Percentiles rank a stretch among this genome's conserved stretches.
Conservation (phyloP, 2,329 filamentous ascomycete species). For the Fusarium sp. region DNA sequence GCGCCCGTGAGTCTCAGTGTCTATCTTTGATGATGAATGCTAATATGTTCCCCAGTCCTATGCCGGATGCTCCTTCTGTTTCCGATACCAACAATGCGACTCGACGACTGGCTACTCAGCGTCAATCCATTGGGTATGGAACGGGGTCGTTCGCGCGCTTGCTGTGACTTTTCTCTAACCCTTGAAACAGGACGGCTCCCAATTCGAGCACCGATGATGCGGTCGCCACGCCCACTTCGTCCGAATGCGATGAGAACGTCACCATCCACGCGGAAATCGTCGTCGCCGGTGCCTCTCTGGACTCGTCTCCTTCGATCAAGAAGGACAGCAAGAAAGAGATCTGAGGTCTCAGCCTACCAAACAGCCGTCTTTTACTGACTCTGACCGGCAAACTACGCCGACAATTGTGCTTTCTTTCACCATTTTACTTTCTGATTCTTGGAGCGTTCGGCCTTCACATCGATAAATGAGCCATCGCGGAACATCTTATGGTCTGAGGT, state of each 20-base stretch:
- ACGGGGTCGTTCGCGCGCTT: constrained; percentile 42
- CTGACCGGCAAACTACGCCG: neutral
- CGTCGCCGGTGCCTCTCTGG: constrained; percentile 58
- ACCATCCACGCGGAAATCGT: constrained; percentile 67
- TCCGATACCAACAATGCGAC: constrained; percentile 36
- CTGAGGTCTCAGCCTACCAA: constrained; percentile 17
- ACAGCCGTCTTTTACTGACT: constrained; percentile 1
- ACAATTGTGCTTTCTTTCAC: constrained; percentile 18
- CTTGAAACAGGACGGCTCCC: constrained; percentile 52
- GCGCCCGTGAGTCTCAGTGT: constrained; percentile 49
- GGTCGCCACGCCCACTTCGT: constrained; percentile 58
- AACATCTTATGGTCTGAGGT: constrained; percentile 56
- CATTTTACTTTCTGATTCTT: constrained; percentile 31
- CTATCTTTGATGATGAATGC: neutral
- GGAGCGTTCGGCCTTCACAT: constrained; percentile 41
- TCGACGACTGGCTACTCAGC: constrained; percentile 52
- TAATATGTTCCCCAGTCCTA: constrained; percentile 32
- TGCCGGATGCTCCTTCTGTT: constrained; percentile 7
- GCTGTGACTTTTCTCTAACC: constrained; percentile 52
- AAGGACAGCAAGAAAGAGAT: constrained; percentile 54
- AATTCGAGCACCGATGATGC: constrained; percentile 59
- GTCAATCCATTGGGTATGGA: constrained; percentile 55
- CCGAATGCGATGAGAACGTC: constrained; percentile 66
- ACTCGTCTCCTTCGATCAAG: constrained; percentile 64
- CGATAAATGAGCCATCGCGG: constrained; percentile 49